Evolutionary conservation across 306 rosid genomes (phyloP).

Genomic region (Clitoria ternatea): DNA sequence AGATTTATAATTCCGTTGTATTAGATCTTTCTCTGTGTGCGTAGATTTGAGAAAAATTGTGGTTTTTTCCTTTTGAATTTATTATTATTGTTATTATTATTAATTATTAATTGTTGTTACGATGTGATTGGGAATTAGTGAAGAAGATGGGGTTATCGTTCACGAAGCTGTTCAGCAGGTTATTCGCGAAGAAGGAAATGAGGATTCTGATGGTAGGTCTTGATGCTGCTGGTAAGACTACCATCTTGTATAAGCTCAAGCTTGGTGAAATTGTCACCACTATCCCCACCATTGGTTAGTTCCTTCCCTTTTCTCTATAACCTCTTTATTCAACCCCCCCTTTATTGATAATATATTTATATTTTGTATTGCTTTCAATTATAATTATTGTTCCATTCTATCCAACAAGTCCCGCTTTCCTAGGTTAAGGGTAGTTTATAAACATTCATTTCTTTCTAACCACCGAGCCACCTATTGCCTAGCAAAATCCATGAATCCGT

Average conservation of each 20-base stretch:
- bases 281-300: conserved; percentile 86
- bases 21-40: too few relatives aligned
- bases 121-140: conserved; percentile 22
- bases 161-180: conserved; percentile 90
- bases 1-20: too few relatives aligned
- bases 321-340: too few relatives aligned
- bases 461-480: too few relatives aligned
- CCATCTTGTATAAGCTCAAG: conserved; percentile 91
- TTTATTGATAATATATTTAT: not conserved
- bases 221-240: conserved; percentile 99
- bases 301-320: not conserved
- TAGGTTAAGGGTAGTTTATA: too few relatives aligned
- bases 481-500: too few relatives aligned
- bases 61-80: too few relatives aligned
- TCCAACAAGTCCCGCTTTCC: too few relatives aligned
- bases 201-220: conserved; percentile 97
- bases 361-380: not conserved
- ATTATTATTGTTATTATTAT: not conserved
- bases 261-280: conserved; percentile 97
- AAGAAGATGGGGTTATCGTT: conserved; percentile 80
- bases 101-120: not conserved
- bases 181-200: conserved; percentile 92
- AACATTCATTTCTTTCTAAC: too few relatives aligned
- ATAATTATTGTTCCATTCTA: not conserved
- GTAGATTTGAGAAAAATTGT: too few relatives aligned